These are phyloP conservation scores for Colletotrichum tofieldiae DNA, from an alignment of 2,329 filamentous ascomycete species.

Conservation along the genomic window DNA sequence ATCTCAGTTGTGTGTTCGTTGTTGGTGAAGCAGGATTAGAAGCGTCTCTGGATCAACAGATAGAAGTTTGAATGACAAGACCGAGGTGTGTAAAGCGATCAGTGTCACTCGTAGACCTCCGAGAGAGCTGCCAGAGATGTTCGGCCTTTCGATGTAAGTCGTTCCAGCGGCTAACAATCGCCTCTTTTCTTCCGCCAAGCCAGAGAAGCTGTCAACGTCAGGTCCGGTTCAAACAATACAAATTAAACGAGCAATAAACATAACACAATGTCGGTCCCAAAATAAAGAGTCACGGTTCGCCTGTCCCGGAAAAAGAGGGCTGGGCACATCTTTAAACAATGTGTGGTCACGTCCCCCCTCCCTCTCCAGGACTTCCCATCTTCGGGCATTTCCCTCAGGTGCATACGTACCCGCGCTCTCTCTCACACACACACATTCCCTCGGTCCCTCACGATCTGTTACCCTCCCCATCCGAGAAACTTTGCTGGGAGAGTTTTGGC, in stretches of 20 bases:
- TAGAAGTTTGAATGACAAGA: too few species aligned
- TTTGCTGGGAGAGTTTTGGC: constrained; percentile 23
- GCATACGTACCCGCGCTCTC: not conserved
- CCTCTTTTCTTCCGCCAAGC: constrained; percentile 4
- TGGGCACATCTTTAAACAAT: constrained; percentile 35
- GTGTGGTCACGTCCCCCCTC: constrained; percentile 3
- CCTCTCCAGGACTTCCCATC: not conserved
- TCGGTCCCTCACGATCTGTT: constrained; percentile 7
- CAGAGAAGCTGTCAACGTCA: constrained; percentile 31
- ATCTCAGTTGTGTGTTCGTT: constrained; percentile 23
- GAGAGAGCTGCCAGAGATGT: not conserved
- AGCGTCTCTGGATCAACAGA: too few species aligned
- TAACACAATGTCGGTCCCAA: constrained; percentile 31
- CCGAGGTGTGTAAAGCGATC: not conserved
- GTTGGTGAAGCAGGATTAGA: not conserved
- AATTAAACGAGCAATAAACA: constrained; percentile 37
- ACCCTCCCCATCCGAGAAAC: constrained; percentile 22
- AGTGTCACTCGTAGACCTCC: not conserved
- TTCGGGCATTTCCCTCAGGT: not conserved
- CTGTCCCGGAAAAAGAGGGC: constrained; percentile 16
- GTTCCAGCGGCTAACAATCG: constrained; percentile 41
- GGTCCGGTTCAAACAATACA: constrained; percentile 39
- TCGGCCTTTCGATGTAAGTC: constrained; percentile 30
- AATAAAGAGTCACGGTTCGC: constrained; percentile 7
- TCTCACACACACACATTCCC: not conserved